Conservation (phyloP, 1,284 basidiomycete species). For the Porodaedalea pini region DNA sequence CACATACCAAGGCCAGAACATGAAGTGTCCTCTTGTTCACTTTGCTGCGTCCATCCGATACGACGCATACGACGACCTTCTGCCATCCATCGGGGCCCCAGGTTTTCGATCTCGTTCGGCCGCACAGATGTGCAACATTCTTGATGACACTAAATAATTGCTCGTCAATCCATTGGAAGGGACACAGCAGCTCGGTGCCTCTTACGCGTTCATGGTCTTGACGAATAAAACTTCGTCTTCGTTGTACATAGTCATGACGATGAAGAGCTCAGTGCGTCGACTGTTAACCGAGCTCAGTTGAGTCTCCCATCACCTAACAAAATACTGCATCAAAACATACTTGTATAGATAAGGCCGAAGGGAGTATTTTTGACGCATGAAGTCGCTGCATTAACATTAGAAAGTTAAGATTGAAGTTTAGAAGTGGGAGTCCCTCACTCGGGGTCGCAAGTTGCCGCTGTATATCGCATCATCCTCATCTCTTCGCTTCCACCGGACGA, state of each 20-base stretch:
- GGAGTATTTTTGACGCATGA: slow-evolving; percentile 73
- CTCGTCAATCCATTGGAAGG: slow-evolving; percentile 11
- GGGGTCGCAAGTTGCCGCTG: slow-evolving; percentile 91
- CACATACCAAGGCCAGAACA: slow-evolving; percentile 66
- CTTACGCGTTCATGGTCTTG: slow-evolving; percentile 84
- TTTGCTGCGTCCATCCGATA: slow-evolving; percentile 88
- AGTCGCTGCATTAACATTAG: slow-evolving; percentile 40
- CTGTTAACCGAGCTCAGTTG: slow-evolving; percentile 26
- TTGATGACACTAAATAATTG: slow-evolving; percentile 75
- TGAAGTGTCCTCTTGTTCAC: slow-evolving; percentile 86
- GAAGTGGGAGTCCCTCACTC: slow-evolving; percentile 39
- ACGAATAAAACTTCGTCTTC: slow-evolving; percentile 87
- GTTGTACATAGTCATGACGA: slow-evolving; percentile 97
- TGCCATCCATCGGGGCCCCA: slow-evolving; percentile 96
- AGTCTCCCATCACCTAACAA: not conserved
- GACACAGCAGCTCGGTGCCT: slow-evolving; percentile 22
- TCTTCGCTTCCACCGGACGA: slow-evolving; percentile 65
- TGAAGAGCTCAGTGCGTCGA: slow-evolving; percentile 88
- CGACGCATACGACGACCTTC: slow-evolving; percentile 91
- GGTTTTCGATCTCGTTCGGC: slow-evolving; percentile 78
- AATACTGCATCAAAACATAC: not conserved
- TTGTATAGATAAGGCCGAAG: slow-evolving; percentile 80
- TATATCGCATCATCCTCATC: slow-evolving; percentile 85
- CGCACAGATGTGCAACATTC: slow-evolving; percentile 83
- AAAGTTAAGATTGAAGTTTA: not conserved